Conservation (phyloP, 768 basidiomycete species). For the Tulasnella sp. region DNA sequence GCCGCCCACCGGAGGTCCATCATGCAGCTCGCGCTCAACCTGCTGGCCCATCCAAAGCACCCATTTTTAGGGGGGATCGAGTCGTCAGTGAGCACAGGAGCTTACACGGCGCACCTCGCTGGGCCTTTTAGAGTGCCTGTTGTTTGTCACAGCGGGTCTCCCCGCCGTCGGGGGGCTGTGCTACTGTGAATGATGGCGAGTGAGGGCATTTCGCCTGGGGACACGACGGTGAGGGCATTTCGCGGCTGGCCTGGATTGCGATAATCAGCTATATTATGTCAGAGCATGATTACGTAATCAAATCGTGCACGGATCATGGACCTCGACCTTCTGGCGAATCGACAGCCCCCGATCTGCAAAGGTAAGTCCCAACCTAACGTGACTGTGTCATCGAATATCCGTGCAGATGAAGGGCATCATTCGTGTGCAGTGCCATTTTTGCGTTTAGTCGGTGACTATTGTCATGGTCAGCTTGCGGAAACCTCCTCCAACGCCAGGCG, state of each 20-base stretch:
- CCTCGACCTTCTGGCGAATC: neutral
- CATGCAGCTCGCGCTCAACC: conserved; percentile 21
- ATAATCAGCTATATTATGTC: conserved; percentile 15
- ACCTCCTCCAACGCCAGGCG: neutral
- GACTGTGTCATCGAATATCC: too few relatives aligned
- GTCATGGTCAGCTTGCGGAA: too few relatives aligned
- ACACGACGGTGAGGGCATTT: conserved; percentile 14
- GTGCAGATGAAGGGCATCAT: too few relatives aligned
- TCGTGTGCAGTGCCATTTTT: too few relatives aligned
- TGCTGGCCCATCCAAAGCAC: conserved; percentile 10
- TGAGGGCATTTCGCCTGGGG: conserved; percentile 13
- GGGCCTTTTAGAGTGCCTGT: conserved; percentile 17
- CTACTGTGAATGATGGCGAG: conserved; percentile 15
- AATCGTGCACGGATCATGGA: neutral
- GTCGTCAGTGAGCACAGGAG: conserved; percentile 14
- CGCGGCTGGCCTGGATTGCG: conserved; percentile 19
- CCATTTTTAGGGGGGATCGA: conserved; percentile 4
- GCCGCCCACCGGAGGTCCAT: neutral
- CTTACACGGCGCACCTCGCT: conserved; percentile 12
- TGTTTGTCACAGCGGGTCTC: conserved; percentile 6
- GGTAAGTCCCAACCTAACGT: neutral
- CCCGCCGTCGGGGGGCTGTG: conserved; percentile 16
- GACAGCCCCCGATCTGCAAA: neutral
- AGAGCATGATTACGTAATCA: neutral
- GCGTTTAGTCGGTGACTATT: too few relatives aligned